Evolutionary conservation across 169 alveolate genomes (phyloP).

Genomic region (Plasmodium knowlesi): DNA sequence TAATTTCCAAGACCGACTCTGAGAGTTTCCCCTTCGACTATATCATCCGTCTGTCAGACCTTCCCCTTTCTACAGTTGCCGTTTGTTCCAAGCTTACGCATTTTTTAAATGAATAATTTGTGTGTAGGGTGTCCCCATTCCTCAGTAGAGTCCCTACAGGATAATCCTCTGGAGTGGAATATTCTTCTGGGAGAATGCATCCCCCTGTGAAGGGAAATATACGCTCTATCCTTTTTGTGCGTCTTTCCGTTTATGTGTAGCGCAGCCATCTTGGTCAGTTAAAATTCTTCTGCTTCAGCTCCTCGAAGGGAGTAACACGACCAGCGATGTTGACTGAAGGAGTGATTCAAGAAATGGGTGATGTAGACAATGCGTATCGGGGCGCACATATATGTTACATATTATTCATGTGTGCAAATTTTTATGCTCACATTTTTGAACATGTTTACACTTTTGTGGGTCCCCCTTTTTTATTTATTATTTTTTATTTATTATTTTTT

Average conservation of each 20-base stretch:
- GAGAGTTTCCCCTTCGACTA: slow-evolving; percentile 31
- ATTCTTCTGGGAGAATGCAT: too few relatives aligned
- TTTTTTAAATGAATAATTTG: slow-evolving; percentile 21
- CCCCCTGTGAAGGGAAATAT: neutral
- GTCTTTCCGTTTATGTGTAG: neutral
- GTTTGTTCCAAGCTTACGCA: slow-evolving; percentile 35
- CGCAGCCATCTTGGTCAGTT: neutral
- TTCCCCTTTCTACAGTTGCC: slow-evolving; percentile 19
- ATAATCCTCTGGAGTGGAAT: too few relatives aligned
- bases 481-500: too few relatives aligned
- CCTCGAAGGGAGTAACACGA: slow-evolving; percentile 29
- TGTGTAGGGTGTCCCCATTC: too few relatives aligned
- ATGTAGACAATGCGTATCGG: neutral
- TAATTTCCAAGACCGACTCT: neutral
- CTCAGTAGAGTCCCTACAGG: too few relatives aligned
- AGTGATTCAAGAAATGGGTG: neutral
- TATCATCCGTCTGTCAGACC: slow-evolving; percentile 28
- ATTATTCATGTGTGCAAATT: neutral
- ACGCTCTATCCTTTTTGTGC: neutral
- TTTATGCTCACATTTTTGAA: neutral
- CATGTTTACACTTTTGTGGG: neutral
- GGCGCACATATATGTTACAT: neutral
- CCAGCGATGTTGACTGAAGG: slow-evolving; percentile 11
- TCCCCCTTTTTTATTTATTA: neutral
- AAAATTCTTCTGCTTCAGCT: slow-evolving; percentile 12